Base-by-base conservation (phyloP, 257 asterid species). In the Striga asiatica region DNA sequence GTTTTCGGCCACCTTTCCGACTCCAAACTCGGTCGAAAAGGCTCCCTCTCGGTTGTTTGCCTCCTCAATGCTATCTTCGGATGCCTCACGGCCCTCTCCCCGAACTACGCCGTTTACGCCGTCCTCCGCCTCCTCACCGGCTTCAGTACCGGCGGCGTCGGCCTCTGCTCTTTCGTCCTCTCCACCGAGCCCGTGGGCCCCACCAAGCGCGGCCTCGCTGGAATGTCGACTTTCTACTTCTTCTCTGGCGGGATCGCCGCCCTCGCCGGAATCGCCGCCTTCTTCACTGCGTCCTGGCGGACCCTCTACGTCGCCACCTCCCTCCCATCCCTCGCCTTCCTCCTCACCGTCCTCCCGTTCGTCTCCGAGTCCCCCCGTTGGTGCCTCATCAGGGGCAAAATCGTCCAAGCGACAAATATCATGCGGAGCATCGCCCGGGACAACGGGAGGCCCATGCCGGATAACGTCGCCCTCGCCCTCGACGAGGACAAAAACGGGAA, bases 141-240 rank as follows among this genome's bases (percentile, higher is more conserved):
- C 16, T 85, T 79, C 74, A 85, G 95, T 78, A 85, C 89, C 0
- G 95, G 97, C 18, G 95, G 97, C 0, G 85, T 78, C 2, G 97
- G 97, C 70, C 93, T 89, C 21, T 82, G 95, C 28, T 76, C 94
- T 9, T 85, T 89, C 58, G 95, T 89, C 65, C 89, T 85, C 0
- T 76, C 97, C 18, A 85, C 95, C 1, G 97, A 89, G 76, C 97
- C 97, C 17, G 48, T 85, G 0, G 97, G 97, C 18, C 94, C 94
- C 4, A 19, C 66, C 1, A 78, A 67, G 67, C 95, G 95, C 0
- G 97, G 97, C 0, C 28, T 71, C 4, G 94, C 83, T 0, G 97
- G 94, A 1, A 89, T 89, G 97, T 89, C 93, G 23, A 89, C 95
- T 0, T 89, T 89, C 78, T 89, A 89, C 75, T 89, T 85, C 78